A percentile compares a stretch with the other conserved stretches of the same genome.
Conservation (phyloP, 2,329 filamentous ascomycete genomes). For the Talaromyces sp. region DNA sequence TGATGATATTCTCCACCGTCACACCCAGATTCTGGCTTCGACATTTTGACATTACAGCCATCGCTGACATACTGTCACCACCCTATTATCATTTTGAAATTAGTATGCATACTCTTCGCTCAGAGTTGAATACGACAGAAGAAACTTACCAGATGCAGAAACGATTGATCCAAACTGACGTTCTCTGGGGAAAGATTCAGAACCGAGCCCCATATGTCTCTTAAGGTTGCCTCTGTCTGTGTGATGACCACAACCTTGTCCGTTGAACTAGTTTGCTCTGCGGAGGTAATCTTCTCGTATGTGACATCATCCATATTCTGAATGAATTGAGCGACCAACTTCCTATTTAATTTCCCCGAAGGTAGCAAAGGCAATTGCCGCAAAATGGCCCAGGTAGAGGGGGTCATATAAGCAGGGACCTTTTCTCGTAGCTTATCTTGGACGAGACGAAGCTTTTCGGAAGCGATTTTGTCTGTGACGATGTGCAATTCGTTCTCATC, state of each 20-base stretch:
- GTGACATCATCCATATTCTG: slow-evolving; percentile 12
- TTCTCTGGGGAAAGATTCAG: slow-evolving; percentile 11
- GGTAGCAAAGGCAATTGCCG: slow-evolving; percentile 8
- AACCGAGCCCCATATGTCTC: slow-evolving; percentile 13
- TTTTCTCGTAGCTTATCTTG: slow-evolving; percentile 1
- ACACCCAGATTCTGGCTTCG: slow-evolving; percentile 14
- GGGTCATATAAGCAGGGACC: slow-evolving; percentile 14
- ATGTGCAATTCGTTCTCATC: slow-evolving; percentile 33
- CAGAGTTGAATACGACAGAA: background rate
- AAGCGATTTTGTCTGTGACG: background rate
- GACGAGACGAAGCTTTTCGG: background rate
- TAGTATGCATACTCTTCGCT: background rate
- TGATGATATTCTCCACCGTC: slow-evolving; percentile 17
- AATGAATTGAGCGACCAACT: slow-evolving; percentile 8
- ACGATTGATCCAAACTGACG: slow-evolving; percentile 15
- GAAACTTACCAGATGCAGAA: slow-evolving; percentile 14
- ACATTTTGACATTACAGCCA: slow-evolving; percentile 18
- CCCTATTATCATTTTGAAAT: slow-evolving; percentile 6
- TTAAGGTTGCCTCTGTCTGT: slow-evolving; percentile 10
- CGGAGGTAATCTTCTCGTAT: slow-evolving; percentile 9
- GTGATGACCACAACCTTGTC: slow-evolving; percentile 11
- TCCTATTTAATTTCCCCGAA: slow-evolving; percentile 14
- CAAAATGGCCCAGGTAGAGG: slow-evolving; percentile 12
- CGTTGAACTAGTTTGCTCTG: background rate
- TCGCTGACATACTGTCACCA: slow-evolving; percentile 17